Evolutionary conservation across 2,329 filamentous ascomycete species (phyloP), one percentile per base, ranked within the genome.

Genomic region (Colletotrichum camelliae): DNA sequence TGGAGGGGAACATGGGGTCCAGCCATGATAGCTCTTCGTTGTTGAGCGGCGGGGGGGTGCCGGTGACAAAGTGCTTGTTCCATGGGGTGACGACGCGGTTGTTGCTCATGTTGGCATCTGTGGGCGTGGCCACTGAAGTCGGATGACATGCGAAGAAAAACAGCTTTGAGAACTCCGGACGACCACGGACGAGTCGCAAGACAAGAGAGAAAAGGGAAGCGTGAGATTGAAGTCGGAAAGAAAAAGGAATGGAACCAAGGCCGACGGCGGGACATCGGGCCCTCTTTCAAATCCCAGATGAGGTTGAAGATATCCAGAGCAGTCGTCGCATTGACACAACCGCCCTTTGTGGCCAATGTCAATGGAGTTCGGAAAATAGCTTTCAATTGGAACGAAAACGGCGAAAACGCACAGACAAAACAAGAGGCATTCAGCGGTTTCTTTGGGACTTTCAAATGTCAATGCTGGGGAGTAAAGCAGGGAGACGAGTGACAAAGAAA

Each of bases 1-100:
- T 18, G 5, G 9, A 12, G 13, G 75, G 75, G 18, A 64, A 58
- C 1, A 31, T 37, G 2, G 74, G 72, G 2, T 76, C 68, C 18
- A 77, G 66, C 75, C 75, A 77, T 9, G 73, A 77, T 5, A 55
- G 61, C 18, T 70, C n/a, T 5, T 48, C 72, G 2, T 57, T 43
- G 9, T 24, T 33, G 8, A 70, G 24, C 3, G 24, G 61, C 6
- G 75, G 70, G 12, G 24, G 55, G n/a, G 58, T 61, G 16, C 70
- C 69, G 13, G 62, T 48, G 33, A 43, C 64, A n/a, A 65, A 73
- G n/a, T 58, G 27, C 8, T 5, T 33, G 1, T 29, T 60, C 65
- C 73, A 73, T 13, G 57, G 31, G 48, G 10, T 33, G 8, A 18
- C 48, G 18, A 21, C 21, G 21, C 39, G 68, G 33, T 35, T n/a